A percentile compares a stretch with the other conserved stretches of the same genome.
These are phyloP conservation scores for Eutreptiella sp. DNA, from an alignment of 208 protist species.

Conservation along the genomic window DNA sequence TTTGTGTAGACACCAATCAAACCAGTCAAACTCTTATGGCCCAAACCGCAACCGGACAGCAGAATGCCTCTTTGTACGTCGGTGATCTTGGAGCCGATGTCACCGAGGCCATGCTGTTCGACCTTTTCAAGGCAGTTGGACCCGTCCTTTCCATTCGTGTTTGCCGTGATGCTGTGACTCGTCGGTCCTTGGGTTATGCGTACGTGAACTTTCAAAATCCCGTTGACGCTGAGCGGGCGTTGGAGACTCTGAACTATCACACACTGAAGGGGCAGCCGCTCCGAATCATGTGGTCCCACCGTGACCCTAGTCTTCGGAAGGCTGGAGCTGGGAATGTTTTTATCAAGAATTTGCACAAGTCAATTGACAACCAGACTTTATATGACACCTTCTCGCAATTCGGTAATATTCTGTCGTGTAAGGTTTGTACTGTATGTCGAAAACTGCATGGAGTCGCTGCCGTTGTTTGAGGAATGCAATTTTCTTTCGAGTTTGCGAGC, in stretches of 20 bases:
- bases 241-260: conserved; percentile 93
- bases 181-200: conserved; percentile 96
- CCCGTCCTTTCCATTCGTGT: conserved; percentile 94
- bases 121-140: conserved; percentile 94
- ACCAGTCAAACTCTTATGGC: too few species aligned
- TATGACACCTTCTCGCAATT: conserved; percentile 84
- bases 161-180: conserved; percentile 90
- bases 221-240: conserved; percentile 93
- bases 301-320: conserved; percentile 94
- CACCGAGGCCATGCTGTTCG: conserved; percentile 91
- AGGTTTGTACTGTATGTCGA: conserved; percentile 56
- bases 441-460: too few species aligned
- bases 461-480: too few species aligned
- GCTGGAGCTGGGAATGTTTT: conserved; percentile 95
- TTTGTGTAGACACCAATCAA: too few species aligned
- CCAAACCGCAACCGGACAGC: neutral
- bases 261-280: conserved; percentile 82
- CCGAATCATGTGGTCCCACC: conserved; percentile 97
- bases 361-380: conserved; percentile 85
- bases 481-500: too few species aligned
- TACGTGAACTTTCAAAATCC: conserved; percentile 98
- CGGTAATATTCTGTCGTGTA: conserved; percentile 76
- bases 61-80: conserved; percentile 93
- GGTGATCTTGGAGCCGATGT: conserved; percentile 90
- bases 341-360: conserved; percentile 93